Evolutionary conservation across 306 rosid species (phyloP).

Genomic region (Amphicarpaea edgeworthii): DNA sequence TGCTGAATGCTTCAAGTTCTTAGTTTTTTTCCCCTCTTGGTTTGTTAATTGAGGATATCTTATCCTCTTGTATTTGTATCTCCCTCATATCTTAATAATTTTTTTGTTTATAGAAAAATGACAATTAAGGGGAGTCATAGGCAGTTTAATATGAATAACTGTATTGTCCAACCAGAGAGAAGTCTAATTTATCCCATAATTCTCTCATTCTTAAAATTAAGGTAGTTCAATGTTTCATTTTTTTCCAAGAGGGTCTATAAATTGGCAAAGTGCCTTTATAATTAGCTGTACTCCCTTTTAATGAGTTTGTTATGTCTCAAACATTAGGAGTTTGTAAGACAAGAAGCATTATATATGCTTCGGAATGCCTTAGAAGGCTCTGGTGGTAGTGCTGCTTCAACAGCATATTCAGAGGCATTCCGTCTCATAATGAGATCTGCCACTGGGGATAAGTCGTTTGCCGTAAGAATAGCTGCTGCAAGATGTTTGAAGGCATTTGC

Average conservation of each 20-base stretch:
- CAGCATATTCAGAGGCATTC: conserved; percentile 90
- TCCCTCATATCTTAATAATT: neutral
- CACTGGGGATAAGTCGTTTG: conserved; percentile 87
- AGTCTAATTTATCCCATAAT: conserved; percentile 3
- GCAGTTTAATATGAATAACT: conserved; percentile 8
- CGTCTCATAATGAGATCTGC: conserved; percentile 85
- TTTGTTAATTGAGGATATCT: neutral
- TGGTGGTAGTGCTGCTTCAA: conserved; percentile 82
- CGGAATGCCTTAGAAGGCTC: conserved; percentile 95
- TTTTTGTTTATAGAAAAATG: neutral
- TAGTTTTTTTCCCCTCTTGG: neutral
- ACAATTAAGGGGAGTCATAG: conserved; percentile 16
- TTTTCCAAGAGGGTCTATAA: neutral
- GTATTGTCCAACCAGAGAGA: conserved; percentile 7
- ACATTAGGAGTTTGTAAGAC: conserved; percentile 91
- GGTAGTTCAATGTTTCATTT: conserved; percentile 2
- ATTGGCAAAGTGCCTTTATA: neutral
- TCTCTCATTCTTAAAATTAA: conserved; percentile 5
- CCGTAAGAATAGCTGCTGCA: conserved; percentile 96
- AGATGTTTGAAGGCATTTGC: conserved; percentile 96
- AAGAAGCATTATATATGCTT: conserved; percentile 87
- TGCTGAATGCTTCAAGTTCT: neutral
- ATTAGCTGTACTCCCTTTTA: conserved; percentile 26
- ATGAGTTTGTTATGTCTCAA: conserved; percentile 28
- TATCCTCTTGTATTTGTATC: neutral